These are phyloP conservation scores for Vitis hybrid DNA, from an alignment of 177 flowering plant genomes.

Conservation along the genomic window DNA sequence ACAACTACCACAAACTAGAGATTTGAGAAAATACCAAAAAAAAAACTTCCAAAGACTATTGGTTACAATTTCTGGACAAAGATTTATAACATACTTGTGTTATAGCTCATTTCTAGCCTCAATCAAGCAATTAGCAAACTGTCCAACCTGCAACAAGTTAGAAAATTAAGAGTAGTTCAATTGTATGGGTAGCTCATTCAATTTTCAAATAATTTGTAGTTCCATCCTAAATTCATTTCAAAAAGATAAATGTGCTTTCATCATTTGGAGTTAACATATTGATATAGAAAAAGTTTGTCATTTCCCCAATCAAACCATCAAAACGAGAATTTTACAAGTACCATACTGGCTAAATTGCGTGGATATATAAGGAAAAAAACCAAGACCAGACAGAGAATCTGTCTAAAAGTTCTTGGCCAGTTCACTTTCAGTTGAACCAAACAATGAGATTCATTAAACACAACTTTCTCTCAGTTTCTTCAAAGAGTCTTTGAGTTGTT, in stretches of 20 bases:
- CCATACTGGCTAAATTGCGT: neutral
- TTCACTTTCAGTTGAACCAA: too few species aligned
- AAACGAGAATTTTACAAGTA: too few species aligned
- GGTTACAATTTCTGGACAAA: neutral
- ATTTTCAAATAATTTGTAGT: neutral
- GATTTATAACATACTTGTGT: slow-evolving; percentile 54
- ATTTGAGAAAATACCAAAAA: neutral
- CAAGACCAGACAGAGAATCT: too few species aligned
- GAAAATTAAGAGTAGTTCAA: too few species aligned
- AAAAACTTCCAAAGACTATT: neutral
- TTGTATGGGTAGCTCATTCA: neutral
- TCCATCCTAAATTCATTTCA: neutral
- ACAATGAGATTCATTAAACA: too few species aligned
- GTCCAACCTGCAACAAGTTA: slow-evolving; percentile 44
- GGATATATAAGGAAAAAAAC: neutral
- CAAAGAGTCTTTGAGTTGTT: too few species aligned
- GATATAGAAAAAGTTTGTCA: too few species aligned
- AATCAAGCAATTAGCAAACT: slow-evolving; percentile 68
- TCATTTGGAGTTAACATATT: neutral
- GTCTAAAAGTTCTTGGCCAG: too few species aligned
- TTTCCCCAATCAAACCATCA: too few species aligned
- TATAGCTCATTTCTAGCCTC: slow-evolving; percentile 72
- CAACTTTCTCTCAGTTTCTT: too few species aligned
- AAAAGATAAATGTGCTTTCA: neutral
- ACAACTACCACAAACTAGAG: neutral